These are phyloP conservation scores for Francoa sonchifolia DNA, from an alignment of 441 rosid species.

Conservation along the genomic window DNA sequence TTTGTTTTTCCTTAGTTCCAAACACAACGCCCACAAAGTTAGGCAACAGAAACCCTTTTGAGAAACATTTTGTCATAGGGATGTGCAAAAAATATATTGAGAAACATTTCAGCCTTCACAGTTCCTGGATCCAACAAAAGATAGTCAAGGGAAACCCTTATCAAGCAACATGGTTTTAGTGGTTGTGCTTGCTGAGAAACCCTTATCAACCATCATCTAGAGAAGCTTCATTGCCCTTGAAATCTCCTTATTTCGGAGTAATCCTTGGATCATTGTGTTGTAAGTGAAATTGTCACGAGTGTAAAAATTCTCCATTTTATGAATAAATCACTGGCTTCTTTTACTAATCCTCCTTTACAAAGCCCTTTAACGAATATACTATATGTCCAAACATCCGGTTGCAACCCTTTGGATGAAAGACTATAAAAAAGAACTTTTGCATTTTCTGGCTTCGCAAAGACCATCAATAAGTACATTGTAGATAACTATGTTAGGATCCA, in stretches of 20 bases:
- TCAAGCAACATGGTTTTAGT: neutral
- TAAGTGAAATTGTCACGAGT: neutral
- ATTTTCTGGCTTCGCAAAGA: neutral
- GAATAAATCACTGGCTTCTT: neutral
- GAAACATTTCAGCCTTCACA: no score
- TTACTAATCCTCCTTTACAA: neutral
- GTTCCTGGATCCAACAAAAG: no score
- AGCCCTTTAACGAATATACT: neutral
- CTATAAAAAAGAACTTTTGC: neutral
- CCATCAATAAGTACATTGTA: neutral
- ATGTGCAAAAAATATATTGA: no score
- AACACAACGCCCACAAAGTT: no score
- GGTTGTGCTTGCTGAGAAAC: neutral
- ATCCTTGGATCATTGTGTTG: neutral
- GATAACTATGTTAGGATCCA: neutral
- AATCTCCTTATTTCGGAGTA: neutral
- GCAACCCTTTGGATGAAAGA: neutral
- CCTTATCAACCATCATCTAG: neutral
- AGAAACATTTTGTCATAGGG: no score
- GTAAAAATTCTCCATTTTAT: neutral
- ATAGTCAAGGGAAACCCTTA: no score
- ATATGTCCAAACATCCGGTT: neutral
- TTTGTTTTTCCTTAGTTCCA: no score
- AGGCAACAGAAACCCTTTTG: no score
- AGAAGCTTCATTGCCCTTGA: neutral